Evolutionary conservation across 139 green algal genomes (phyloP).

Genomic region (Volvox africanus): DNA sequence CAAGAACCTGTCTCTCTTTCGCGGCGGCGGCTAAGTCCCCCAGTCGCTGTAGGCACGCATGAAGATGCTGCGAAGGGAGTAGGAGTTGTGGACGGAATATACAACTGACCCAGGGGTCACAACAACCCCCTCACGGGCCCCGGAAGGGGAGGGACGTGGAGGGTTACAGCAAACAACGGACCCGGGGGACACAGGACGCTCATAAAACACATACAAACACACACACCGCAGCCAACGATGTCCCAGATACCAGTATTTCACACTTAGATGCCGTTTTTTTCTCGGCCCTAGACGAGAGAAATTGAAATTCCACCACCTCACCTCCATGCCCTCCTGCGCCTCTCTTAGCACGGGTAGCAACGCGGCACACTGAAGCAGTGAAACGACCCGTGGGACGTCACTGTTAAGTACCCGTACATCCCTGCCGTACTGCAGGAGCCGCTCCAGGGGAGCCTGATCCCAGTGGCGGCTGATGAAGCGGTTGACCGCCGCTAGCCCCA

Average conservation of each 20-base stretch:
- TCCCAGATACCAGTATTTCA: too few relatives aligned
- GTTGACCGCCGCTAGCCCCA: not conserved
- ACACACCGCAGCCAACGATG: too few relatives aligned
- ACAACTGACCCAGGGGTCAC: too few relatives aligned
- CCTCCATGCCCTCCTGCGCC: not conserved
- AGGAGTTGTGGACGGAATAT: not conserved
- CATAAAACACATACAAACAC: too few relatives aligned
- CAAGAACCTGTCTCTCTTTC: not conserved
- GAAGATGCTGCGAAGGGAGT: not conserved
- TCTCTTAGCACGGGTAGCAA: constrained; percentile 3
- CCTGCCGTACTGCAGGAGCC: constrained; percentile 20
- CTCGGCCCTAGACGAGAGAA: too few relatives aligned
- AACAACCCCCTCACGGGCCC: too few relatives aligned
- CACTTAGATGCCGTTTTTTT: too few relatives aligned
- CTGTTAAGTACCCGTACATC: not conserved
- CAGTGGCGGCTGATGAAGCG: not conserved
- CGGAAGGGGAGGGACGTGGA: too few relatives aligned
- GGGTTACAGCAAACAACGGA: too few relatives aligned
- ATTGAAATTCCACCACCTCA: not conserved
- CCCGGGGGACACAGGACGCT: too few relatives aligned
- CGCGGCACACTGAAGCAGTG: not conserved
- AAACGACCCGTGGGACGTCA: not conserved
- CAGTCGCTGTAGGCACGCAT: not conserved
- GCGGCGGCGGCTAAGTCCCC: not conserved
- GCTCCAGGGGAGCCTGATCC: not conserved